Evolutionary conservation across 208 protist genomes (phyloP), one percentile per base, ranked within the genome.

Genomic region (Acanthamoeba castellanii): DNA sequence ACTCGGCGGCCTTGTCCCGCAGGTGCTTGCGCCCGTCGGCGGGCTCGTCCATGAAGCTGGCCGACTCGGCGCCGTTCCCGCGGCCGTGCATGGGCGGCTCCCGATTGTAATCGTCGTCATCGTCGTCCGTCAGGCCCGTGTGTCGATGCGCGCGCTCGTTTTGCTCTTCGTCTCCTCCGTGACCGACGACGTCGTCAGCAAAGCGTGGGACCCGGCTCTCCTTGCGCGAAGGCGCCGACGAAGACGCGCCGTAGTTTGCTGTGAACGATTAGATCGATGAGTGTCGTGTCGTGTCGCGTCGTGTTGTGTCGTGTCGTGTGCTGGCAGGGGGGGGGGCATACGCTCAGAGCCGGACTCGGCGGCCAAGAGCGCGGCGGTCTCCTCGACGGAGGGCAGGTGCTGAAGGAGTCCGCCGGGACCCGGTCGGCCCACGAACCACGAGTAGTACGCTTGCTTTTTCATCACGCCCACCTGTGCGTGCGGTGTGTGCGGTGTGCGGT

Each of bases 371-470:
- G 76, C 76, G 45, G 76, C 76, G 18, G 76, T 57, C 47, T 85
- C 76, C 45, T 85, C 76, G 16, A 85, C n/a, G 5, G 76, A 59
- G 7, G 76, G 76, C 42, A 85, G 13, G 3, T 32, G 34, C 42
- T 50, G 76, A 6, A 85, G 45, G n/a, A 85, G 34, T 18, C 76
- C 76, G 2, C 76, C 76, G 42, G 76, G 76, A 3, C 76, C 45
- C 20, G 76, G 76, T 30, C 25, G 20, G 27, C 85, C 85, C 18
- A 91, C 61, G 61, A 91, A 91, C 85, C 85, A 91, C 34, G 85
- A 72, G 25, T 91, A 91, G 42, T 91, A 91, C 34, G 85, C 85
- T 27, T 91, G 27, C 30, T 91, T 91, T 52, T 91, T 91, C 34
- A 66, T 27, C 52, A 20, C 42, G 8, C 85, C 52, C 30, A 91